Evolutionary conservation across 2,329 filamentous ascomycete species (phyloP).

Genomic region (Colletotrichum shisoi): DNA sequence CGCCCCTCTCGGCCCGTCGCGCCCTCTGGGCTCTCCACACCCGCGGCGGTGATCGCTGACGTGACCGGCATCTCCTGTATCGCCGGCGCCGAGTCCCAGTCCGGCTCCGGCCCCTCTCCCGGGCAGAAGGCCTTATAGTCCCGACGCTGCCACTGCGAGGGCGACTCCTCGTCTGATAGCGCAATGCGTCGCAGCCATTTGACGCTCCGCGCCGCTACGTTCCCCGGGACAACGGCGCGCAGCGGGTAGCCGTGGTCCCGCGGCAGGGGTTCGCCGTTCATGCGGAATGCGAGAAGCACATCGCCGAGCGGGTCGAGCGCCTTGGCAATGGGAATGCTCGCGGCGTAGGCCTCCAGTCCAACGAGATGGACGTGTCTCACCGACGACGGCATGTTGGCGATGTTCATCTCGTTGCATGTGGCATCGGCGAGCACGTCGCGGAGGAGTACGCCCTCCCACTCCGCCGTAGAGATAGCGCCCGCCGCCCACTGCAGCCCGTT

Average conservation of each 20-base stretch:
- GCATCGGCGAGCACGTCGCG: conserved; percentile 56
- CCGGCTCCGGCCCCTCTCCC: conserved; percentile 51
- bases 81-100: conserved; percentile 57
- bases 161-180: conserved; percentile 59
- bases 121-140: conserved; percentile 59
- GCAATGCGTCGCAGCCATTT: conserved; percentile 63
- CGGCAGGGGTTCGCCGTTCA: conserved; percentile 60
- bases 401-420: neutral
- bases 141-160: conserved; percentile 57
- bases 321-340: conserved; percentile 54
- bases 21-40: neutral
- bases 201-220: conserved; percentile 59
- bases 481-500: conserved; percentile 59
- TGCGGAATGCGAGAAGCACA: conserved; percentile 59
- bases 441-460: conserved; percentile 57
- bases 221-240: conserved; percentile 57
- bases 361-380: conserved; percentile 50
- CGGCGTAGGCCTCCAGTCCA: conserved; percentile 53
- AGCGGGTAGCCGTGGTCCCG: conserved; percentile 61
- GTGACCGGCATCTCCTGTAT: conserved; percentile 63
- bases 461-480: conserved; percentile 58
- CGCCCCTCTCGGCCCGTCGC: neutral
- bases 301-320: conserved; percentile 55
- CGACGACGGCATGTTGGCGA: conserved; percentile 44
- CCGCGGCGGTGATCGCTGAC: conserved; percentile 54